Base-by-base conservation (phyloP, 1,284 basidiomycete genomes). In the Boletellus deceptivus region DNA sequence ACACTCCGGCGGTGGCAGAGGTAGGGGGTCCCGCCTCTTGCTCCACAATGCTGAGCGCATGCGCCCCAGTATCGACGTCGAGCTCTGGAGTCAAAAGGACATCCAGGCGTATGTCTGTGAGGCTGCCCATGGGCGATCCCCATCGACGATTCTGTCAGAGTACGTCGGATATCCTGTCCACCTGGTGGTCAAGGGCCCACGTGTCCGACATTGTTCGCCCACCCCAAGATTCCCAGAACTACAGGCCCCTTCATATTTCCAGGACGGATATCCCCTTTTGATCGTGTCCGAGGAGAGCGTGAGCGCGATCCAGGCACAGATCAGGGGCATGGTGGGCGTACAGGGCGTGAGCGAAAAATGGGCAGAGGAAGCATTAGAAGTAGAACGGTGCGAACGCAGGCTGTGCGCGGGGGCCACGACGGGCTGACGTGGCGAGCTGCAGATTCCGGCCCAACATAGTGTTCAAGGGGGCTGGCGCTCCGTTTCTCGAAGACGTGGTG, bases 391-490 rank as follows among this genome's bases (percentile, higher is more conserved):
- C 38, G 68, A 20, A 37, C 34, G 29, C 34, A 22, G 24, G 20
- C 6, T 31, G 24, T 25, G 38, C n/a, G 43, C 17, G 4, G 22
- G 38, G 34, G 27, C 17, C 34, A 22, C 17, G 41, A 37, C 11
- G 33, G 11, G 31, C 4, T 16, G 54, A 54, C 54, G 27, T 38
- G 42, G 38, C 43, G 24, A 45, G 36, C 42, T n/a, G 20, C 55
- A 87, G 85, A 59, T 89, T 89, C 70, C 71, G 87, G 43, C 86
- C 87, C 0, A 90, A 89, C 62, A 80, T 90, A 50, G 77, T 89
- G 6, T 62, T 88, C 56, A 70, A 71, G 49, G 87, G 87, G 18
- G 72, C 76, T 1, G 71, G 73, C 1, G 59, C 64, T 16, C 75
- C 78, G 1, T 80, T 78, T 57, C 68, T 72, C 0, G 78, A 80